Evolutionary conservation across 106 monocot genomes (phyloP), one percentile per base, ranked within the genome.

Genomic region (Allium fistulosum): DNA sequence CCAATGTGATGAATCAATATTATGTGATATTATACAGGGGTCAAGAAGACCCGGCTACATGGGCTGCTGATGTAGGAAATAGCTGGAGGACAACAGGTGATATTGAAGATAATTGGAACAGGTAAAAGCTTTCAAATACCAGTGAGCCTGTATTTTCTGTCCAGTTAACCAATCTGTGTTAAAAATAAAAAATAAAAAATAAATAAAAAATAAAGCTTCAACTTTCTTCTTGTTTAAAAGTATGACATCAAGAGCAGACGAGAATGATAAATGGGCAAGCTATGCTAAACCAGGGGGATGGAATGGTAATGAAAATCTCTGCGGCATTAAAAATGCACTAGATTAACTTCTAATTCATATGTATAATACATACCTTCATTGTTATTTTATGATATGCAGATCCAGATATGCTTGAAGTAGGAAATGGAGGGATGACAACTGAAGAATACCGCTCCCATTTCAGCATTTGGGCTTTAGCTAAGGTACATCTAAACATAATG

Each of bases 61-160:
- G 94, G 94, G 94, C 85, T 51, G 26, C 66, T 9, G 13, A 37
- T 11, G 9, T 91, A 10, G 94, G 91, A 68, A 91, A 95, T 71
- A 95, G 94, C 73, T 95, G 94, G 94, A 95, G 94, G 62, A 95
- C 94, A 46, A 91, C 94, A 57, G 88, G 77, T 58, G 94, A 95
- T 71, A 95, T 95, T 13, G 9, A 53, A 22, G 94, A 95, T 71
- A 85, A 76, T 27, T 95, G 94, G 94, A 72, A 88, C 10, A 95
- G 90, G 94, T 94, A 75, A 12, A 46, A 8, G 11, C 1, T 53
- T 55, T 55, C 28, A 45, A 2, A 51, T 10, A 51, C 12, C 4
- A 17, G 52, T 52, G 6, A 53, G 27, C 22, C 7, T 11, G 50
- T 49, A 1, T 49, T 7, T 10, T 26, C 12, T 11, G 10, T 61